A percentile compares a stretch with the other conserved stretches of the same genome.
Evolutionary conservation across 2,329 filamentous ascomycete species (phyloP).

Genomic region (Capronia americana): DNA sequence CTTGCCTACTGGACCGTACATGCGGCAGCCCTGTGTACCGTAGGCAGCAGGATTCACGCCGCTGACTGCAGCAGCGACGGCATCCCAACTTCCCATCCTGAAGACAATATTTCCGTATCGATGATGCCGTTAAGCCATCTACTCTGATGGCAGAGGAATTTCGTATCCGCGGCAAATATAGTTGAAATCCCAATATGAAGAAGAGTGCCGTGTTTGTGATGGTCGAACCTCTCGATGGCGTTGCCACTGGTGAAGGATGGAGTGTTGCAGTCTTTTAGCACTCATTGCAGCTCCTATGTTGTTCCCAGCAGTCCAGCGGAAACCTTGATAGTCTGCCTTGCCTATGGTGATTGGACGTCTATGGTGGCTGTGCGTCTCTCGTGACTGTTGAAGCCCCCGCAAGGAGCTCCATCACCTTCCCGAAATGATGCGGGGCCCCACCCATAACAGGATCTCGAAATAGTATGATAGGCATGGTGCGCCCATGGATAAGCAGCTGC

Average conservation of each 20-base stretch:
- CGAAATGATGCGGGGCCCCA: background rate
- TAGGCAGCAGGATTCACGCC: slow-evolving; percentile 12
- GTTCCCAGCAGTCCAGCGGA: background rate
- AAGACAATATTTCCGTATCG: background rate
- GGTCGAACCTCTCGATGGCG: background rate
- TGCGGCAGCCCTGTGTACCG: background rate
- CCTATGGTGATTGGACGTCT: background rate
- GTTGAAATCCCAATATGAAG: background rate
- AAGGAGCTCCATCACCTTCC: background rate
- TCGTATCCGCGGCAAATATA: background rate
- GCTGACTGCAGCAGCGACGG: slow-evolving; percentile 8
- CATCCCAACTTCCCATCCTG: slow-evolving; percentile 9
- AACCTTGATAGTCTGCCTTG: background rate
- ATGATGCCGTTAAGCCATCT: background rate
- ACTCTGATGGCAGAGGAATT: background rate
- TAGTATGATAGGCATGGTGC: background rate
- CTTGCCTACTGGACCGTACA: slow-evolving; percentile 1
- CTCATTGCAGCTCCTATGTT: background rate
- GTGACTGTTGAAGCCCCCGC: background rate
- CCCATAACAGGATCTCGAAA: background rate
- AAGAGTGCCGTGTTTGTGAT: background rate
- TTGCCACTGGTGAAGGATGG: background rate
- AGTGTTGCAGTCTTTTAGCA: background rate
- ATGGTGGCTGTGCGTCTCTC: slow-evolving; percentile 3
- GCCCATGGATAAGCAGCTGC: background rate